These are phyloP conservation scores for Amoebophrya sp. DNA, from an alignment of 169 alveolate genomes.

Conservation along the genomic window DNA sequence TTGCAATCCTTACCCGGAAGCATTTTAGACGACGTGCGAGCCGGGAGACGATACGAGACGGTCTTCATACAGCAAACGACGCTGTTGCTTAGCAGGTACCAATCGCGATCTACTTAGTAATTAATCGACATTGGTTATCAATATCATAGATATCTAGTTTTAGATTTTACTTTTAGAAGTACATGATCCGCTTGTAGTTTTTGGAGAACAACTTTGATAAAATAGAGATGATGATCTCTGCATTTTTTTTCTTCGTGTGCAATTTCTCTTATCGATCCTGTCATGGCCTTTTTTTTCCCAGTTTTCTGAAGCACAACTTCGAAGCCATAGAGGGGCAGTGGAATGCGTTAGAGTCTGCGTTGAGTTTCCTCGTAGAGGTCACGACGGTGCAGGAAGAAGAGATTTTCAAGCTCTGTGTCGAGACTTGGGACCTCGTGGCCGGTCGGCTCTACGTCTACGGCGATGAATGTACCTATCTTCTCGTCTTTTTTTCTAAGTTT, in stretches of 20 bases:
- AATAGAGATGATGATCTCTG: too few species aligned
- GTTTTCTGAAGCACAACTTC: not conserved
- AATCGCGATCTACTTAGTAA: too few species aligned
- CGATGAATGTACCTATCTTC: not conserved
- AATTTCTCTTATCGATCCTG: too few species aligned
- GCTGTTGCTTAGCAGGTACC: too few species aligned
- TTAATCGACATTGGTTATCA: too few species aligned
- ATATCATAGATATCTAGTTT: too few species aligned
- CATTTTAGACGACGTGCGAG: not conserved
- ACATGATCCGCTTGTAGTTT: too few species aligned
- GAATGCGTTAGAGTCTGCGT: not conserved
- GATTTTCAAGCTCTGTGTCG: slow-evolving; percentile 1
- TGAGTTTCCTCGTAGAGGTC: not conserved
- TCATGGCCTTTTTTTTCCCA: too few species aligned
- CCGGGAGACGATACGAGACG: not conserved
- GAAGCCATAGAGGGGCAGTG: not conserved
- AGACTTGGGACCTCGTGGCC: not conserved
- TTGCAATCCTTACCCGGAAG: not conserved
- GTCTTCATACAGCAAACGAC: not conserved
- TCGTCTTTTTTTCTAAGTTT: too few species aligned
- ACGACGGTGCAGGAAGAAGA: slow-evolving; percentile 9
- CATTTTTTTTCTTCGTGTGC: too few species aligned
- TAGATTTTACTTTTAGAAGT: too few species aligned
- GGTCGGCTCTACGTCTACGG: not conserved
- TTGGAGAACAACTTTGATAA: too few species aligned